Evolutionary conservation across 139 green algal genomes (phyloP), one percentile per base, ranked within the genome.

Genomic region (Haematococcus sp.): DNA sequence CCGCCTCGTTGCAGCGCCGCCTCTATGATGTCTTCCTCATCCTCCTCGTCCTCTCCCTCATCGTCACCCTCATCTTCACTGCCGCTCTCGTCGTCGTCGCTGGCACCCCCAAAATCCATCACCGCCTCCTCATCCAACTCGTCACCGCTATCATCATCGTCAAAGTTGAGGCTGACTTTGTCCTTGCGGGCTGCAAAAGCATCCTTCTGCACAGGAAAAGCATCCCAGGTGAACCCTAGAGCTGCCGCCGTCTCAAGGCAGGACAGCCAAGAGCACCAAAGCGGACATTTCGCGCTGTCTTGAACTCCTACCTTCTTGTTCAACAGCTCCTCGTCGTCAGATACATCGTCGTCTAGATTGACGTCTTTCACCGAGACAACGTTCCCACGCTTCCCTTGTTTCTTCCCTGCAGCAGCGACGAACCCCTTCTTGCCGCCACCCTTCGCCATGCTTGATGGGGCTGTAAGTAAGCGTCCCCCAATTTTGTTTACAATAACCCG

Each of bases 161-260:
- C 46, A 43, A 76, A 63, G 23, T 84, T 66, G 31, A 91, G 64
- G 23, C 61, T 74, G 33, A 91, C n/a, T 25, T 84, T 80, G 61
- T 88, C 81, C 58, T 70, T 81, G 19, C 33, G 28, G 44, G 76
- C 76, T 67, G 89, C 69, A 51, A 88, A 88, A 4, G 49, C 76
- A 20, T 89, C 86, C 60, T 67, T 28, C 60, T 67, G 28, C 40
- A 13, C 60, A 67, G 4, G 25, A 4, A 43, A 74, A 25, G 23
- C 9, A 60, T 13, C 70, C 55, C 44, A 35, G 64, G 73, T 19
- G 72, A 25, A 5, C 70, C 70, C 7, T 40, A 49, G 2, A 78
- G 11, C 31, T 19, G 32, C 72, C 71, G 71, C 2, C 27, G 20
- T 16, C 73, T 52, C 30, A 79, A 32, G 23, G 56, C 40, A 11